Conservation (phyloP, 2,329 filamentous ascomycete species). For the Epichloe baconii region DNA sequence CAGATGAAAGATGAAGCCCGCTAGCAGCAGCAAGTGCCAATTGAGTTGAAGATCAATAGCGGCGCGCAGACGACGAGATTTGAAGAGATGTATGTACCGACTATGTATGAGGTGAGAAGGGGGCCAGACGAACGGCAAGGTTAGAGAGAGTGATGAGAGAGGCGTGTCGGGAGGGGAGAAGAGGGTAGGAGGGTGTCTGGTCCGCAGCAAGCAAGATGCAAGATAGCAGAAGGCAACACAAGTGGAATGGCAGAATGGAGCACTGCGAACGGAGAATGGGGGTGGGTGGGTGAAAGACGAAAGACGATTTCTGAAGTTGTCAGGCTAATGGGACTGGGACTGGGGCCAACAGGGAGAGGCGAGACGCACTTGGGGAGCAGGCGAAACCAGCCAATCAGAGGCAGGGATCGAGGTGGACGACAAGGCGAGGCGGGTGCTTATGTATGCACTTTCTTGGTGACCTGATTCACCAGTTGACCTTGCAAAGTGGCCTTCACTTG, state of each 20-base stretch:
- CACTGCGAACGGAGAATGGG: neutral
- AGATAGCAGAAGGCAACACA: neutral
- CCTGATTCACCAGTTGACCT: too few species aligned
- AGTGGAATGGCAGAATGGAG: neutral
- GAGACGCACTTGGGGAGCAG: neutral
- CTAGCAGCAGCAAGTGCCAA: slow-evolving; percentile 1
- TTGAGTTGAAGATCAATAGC: neutral
- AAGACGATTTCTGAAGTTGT: neutral
- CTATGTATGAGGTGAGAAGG: neutral
- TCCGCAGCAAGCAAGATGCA: neutral
- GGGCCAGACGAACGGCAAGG: neutral
- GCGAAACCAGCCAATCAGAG: neutral
- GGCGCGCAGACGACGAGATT: neutral
- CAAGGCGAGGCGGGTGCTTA: neutral
- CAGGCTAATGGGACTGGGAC: neutral
- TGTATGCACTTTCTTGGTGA: neutral
- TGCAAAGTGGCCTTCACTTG: too few species aligned
- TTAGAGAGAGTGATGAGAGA: neutral
- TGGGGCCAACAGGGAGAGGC: neutral
- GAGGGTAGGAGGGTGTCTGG: neutral
- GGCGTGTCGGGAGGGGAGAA: neutral
- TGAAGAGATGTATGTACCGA: neutral
- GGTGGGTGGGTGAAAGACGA: neutral
- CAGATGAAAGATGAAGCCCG: neutral
- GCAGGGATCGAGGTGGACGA: neutral